Evolutionary conservation across 345 rosid species (phyloP).

Genomic region (Citrus inodora): DNA sequence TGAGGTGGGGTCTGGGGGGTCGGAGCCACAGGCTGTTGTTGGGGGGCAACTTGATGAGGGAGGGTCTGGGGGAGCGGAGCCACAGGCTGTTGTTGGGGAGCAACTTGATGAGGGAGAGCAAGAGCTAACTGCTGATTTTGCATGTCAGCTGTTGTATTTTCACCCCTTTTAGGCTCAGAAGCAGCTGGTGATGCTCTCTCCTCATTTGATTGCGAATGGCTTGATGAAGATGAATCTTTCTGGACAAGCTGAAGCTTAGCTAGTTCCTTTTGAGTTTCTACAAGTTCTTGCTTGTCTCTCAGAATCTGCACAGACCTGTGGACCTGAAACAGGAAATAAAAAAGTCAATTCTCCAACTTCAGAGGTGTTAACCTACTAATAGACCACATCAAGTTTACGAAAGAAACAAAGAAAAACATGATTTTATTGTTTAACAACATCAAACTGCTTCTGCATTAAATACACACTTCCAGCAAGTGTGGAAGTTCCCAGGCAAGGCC

Average conservation of each 20-base stretch:
- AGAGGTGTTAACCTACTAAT: neutral
- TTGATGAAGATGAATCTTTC: constrained; percentile 72
- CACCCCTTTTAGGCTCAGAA: constrained; percentile 55
- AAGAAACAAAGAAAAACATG: neutral
- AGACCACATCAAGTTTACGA: neutral
- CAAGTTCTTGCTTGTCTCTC: constrained; percentile 97
- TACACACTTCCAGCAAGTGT: neutral
- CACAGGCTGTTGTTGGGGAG: constrained; percentile 59
- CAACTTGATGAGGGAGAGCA: constrained; percentile 82
- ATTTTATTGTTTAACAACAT: neutral
- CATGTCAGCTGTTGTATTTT: constrained; percentile 46
- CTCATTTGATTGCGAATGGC: constrained; percentile 66
- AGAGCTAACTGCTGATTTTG: constrained; percentile 86
- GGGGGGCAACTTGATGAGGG: constrained; percentile 77
- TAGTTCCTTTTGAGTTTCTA: constrained; percentile 87
- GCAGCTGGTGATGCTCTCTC: constrained; percentile 63
- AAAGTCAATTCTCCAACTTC: neutral
- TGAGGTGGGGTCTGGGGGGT: constrained; percentile 52
- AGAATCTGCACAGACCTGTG: constrained; percentile 96
- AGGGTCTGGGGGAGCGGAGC: constrained; percentile 53
- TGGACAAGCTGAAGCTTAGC: constrained; percentile 89
- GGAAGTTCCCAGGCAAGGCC: neutral
- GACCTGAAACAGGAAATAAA: constrained; percentile 51
- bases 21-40: constrained; percentile 51
- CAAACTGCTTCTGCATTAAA: neutral